A percentile compares a stretch with the other conserved stretches of the same genome.
Conservation (phyloP, 169 alveolate genomes). For the Blepharisma undulans region DNA sequence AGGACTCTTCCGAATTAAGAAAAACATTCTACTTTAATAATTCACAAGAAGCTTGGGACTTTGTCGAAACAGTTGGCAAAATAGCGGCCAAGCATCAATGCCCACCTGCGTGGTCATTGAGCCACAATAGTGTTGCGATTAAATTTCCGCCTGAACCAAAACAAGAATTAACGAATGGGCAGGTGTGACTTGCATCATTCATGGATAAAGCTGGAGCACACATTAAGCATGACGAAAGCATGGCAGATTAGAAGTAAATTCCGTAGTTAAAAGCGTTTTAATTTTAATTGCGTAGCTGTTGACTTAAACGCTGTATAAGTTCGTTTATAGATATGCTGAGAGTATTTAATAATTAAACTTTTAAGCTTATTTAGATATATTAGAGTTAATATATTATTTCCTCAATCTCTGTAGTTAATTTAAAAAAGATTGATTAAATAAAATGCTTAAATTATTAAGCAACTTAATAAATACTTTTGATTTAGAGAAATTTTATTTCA, state of each 20-base stretch:
- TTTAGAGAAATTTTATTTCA: no score
- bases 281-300: neutral
- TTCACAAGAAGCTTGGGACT: slow-evolving; percentile 16
- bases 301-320: neutral
- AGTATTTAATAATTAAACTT: no score
- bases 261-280: neutral
- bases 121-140: neutral
- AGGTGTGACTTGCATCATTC: neutral
- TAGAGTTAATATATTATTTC: no score
- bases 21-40: neutral
- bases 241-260: neutral
- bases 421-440: no score
- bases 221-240: neutral
- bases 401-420: no score
- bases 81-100: neutral
- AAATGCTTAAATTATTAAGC: no score
- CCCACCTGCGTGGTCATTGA: neutral
- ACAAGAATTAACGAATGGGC: neutral
- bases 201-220: slow-evolving; percentile 8
- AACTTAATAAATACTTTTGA: no score
- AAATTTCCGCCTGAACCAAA: neutral
- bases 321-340: neutral
- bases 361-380: no score
- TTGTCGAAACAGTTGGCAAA: neutral
- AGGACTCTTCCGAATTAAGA: neutral